Conservation (phyloP, 2,329 filamentous ascomycete genomes). For the Drechslerella stenobrocha region DNA sequence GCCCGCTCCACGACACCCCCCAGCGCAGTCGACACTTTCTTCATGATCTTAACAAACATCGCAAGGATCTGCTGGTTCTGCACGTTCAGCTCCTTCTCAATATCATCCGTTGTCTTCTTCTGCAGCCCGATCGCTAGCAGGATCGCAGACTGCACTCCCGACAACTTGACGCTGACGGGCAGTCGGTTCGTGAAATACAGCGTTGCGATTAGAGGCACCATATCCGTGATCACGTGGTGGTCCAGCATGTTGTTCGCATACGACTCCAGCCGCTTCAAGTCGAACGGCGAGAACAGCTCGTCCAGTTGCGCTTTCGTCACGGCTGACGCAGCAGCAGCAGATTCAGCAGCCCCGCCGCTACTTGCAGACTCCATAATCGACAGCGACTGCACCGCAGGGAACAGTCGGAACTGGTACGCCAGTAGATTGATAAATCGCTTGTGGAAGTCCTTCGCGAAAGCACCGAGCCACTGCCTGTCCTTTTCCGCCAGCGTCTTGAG, state of each 20-base stretch:
- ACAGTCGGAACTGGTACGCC: constrained; percentile 87
- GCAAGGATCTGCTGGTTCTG: constrained; percentile 79
- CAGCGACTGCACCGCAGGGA: constrained; percentile 75
- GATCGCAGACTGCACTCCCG: constrained; percentile 81
- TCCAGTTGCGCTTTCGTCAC: constrained; percentile 78
- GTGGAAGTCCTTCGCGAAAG: constrained; percentile 91
- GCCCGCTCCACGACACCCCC: constrained; percentile 73
- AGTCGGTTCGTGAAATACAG: constrained; percentile 84
- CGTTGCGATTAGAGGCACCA: constrained; percentile 78
- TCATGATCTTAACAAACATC: constrained; percentile 95
- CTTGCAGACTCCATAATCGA: constrained; percentile 86
- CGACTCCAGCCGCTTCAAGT: constrained; percentile 89
- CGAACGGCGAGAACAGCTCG: constrained; percentile 78
- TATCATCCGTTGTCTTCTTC: constrained; percentile 77
- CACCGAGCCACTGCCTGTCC: constrained; percentile 82
- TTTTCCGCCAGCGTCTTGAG: constrained; percentile 74
- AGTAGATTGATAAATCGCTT: constrained; percentile 86
- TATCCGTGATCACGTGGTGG: constrained; percentile 94
- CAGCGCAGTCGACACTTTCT: constrained; percentile 82
- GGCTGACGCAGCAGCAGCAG: constrained; percentile 57
- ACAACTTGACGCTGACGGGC: constrained; percentile 68
- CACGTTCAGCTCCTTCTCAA: constrained; percentile 77
- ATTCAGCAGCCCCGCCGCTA: constrained; percentile 63
- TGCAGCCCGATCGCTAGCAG: constrained; percentile 90
- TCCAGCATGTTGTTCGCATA: constrained; percentile 98